Evolutionary conservation across 2,329 filamentous ascomycete species (phyloP).

Genomic region (Ceratocystis cacaofunesta): DNA sequence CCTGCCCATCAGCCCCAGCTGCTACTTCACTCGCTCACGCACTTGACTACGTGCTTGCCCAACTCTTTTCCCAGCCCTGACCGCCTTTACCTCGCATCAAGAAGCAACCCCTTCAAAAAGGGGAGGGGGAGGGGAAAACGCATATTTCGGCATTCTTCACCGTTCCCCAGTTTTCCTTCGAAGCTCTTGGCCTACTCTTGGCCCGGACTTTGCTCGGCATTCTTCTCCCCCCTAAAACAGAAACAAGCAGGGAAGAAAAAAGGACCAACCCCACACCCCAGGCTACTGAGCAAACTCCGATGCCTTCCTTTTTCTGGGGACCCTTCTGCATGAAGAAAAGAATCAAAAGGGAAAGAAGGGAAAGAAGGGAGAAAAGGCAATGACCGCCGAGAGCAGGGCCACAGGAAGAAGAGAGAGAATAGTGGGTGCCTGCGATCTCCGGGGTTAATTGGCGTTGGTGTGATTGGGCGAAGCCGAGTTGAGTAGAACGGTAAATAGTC

Average conservation of each 20-base stretch:
- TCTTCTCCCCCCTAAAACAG: background rate
- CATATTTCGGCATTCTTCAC: background rate
- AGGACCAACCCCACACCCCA: background rate
- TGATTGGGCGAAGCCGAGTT: too few species aligned
- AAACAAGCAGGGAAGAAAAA: background rate
- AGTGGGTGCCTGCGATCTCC: too few species aligned
- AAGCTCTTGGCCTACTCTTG: background rate
- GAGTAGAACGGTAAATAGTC: background rate
- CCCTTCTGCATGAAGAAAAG: background rate
- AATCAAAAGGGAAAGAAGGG: background rate
- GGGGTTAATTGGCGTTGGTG: too few species aligned
- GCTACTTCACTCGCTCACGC: too few species aligned
- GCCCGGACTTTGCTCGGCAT: conserved; percentile 2
- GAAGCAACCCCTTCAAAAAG: background rate
- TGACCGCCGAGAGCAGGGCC: too few species aligned
- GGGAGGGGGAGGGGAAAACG: background rate
- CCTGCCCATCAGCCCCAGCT: background rate
- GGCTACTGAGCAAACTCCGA: background rate
- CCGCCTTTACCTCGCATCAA: background rate
- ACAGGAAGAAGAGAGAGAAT: too few species aligned
- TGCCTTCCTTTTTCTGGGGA: conserved; percentile 5
- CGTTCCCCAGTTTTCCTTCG: background rate
- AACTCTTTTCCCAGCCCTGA: background rate
- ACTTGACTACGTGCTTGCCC: too few species aligned
- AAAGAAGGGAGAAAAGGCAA: background rate